These are phyloP conservation scores for Vitis vinifera DNA, from an alignment of 164 flowering plant species.

Conservation along the genomic window ASM3070453v1 NC_081815.1:17409001-17409500, in stretches of 20 bases:
- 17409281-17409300: slow-evolving; percentile 82
- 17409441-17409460: slow-evolving; percentile 80
- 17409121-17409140: no score
- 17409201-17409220: slow-evolving; percentile 76
- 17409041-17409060: no score
- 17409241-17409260: slow-evolving; percentile 57
- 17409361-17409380: slow-evolving; percentile 60
- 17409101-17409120: neutral
- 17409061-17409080: no score
- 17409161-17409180: slow-evolving; percentile 9
- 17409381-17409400: slow-evolving; percentile 13
- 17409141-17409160: neutral
- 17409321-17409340: slow-evolving; percentile 75
- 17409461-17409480: slow-evolving; percentile 91
- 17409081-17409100: no score
- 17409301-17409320: slow-evolving; percentile 52
- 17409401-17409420: slow-evolving; percentile 72
- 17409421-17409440: slow-evolving; percentile 79
- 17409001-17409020: no score
- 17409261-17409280: slow-evolving; percentile 81
- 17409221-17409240: slow-evolving; percentile 93
- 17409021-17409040: no score
- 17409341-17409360: slow-evolving; percentile 76
- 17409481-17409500: slow-evolving; percentile 91
- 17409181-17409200: slow-evolving; percentile 47